Conservation (phyloP, 345 rosid genomes). For the Theobroma cacao region DNA sequence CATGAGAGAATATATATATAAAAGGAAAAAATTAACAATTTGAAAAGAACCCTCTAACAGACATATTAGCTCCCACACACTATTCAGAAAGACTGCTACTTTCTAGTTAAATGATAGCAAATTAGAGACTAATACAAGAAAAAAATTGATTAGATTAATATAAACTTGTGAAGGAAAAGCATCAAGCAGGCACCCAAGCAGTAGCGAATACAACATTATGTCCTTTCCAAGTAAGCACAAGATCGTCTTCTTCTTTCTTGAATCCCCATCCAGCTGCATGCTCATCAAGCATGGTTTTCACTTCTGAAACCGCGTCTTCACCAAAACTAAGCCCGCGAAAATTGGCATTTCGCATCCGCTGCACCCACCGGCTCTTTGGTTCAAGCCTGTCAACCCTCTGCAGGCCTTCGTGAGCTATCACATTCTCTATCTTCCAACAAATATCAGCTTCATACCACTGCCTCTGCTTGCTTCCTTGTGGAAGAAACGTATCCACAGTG, state of each 20-base stretch:
- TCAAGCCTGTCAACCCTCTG: constrained; percentile 82
- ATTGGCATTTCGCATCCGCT: constrained; percentile 61
- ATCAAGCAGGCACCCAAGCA: constrained; percentile 66
- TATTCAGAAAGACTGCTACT: background rate
- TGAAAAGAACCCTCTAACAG: background rate
- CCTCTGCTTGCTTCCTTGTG: constrained; percentile 69
- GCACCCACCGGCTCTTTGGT: constrained; percentile 65
- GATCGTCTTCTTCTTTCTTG: constrained; percentile 77
- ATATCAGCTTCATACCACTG: constrained; percentile 78
- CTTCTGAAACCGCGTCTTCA: constrained; percentile 57
- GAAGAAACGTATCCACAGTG: constrained; percentile 67
- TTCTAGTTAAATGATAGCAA: constrained; percentile 3
- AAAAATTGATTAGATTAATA: background rate
- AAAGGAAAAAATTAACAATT: background rate
- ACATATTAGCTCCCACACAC: background rate
- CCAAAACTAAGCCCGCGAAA: constrained; percentile 52
- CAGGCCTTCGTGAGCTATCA: constrained; percentile 66
- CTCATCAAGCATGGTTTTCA: constrained; percentile 76
- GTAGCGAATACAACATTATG: constrained; percentile 90
- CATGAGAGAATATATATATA: background rate
- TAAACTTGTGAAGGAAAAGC: background rate
- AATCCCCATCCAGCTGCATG: constrained; percentile 95
- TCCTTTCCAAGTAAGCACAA: constrained; percentile 90
- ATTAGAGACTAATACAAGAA: background rate
- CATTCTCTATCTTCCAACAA: constrained; percentile 87